Base-by-base conservation (phyloP, 2,329 filamentous ascomycete species). In the Diaporthe humulicola region DNA sequence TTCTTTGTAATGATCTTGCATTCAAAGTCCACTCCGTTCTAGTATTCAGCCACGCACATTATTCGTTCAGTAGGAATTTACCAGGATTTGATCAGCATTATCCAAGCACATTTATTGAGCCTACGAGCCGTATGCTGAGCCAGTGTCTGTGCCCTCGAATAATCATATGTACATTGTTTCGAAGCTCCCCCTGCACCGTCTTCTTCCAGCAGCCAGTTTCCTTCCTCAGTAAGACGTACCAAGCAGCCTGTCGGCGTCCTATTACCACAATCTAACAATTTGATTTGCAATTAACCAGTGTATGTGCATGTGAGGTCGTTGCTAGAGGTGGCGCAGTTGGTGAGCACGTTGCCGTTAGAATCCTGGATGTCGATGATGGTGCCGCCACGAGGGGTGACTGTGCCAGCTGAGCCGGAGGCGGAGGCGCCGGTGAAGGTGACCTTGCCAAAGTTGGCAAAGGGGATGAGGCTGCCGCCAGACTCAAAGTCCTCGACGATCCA, bases 401-500 rank as follows among this genome's bases (percentile, higher is more conserved):
- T 82, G n/a, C 77, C 82, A 69, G 52, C 77, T 38, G 74, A 77
- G 36, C 78, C 78, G 19, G 79, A 80, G 15, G 84, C 85, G 22
- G 78, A 78, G 38, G 83, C 81, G 58, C 77, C 78, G 1, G 81
- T 83, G 79, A 88, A 88, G 19, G 82, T 81, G 14, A 89, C 82
- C 7, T 78, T 83, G 28, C 83, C 84, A 73, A 89, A 89, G 77
- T 88, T 79, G 42, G 83, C 85, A 67, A 89, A 82, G 0, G 83
- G 77, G 4, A 89, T 85, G 72, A 86, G 82, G 5, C 78, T 77
- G 42, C 77, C 75, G 38, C 82, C 81, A 5, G 80, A 77, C 73
- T 85, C 80, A 74, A 87, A 89, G 74, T 89, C 88, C 82, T 91
- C 90, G 15, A 91, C 89, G 76, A 92, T 91, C 89, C 90, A 92